phyloP scores from a whole-genome alignment of 192 early-diverging fungal species.

The Linnemannia hyalina region DNA sequence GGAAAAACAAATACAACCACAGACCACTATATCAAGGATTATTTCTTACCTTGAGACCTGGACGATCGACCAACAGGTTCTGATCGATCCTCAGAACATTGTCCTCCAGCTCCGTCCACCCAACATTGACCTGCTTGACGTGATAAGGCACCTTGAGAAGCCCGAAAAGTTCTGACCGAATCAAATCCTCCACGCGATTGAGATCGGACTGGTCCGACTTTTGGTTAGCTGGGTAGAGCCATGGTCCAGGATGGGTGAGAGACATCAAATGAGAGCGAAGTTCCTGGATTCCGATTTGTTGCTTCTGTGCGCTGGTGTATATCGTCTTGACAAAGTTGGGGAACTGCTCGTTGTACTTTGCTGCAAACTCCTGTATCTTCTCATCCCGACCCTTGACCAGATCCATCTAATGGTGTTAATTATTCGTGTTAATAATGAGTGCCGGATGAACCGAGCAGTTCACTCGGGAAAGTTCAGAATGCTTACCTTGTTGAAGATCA shows the following conservation, averaged over 20 bases:
- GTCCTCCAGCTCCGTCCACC: conserved; percentile 64
- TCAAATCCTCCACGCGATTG: conserved; percentile 69
- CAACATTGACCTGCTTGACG: conserved; percentile 67
- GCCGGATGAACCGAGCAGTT: neutral
- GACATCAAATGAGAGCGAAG: conserved; percentile 44
- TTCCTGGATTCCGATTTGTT: conserved; percentile 31
- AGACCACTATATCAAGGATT: neutral
- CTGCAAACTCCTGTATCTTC: conserved; percentile 46
- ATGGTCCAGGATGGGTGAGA: conserved; percentile 54
- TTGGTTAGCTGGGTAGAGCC: conserved; percentile 64
- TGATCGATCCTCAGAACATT: conserved; percentile 68
- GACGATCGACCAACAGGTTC: conserved; percentile 63
- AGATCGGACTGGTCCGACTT: conserved; percentile 67
- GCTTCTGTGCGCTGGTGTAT: conserved; percentile 29
- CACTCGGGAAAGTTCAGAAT: too few species aligned
- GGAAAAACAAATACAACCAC: neutral
- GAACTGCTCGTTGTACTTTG: conserved; percentile 51
- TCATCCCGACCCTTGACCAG: conserved; percentile 48
- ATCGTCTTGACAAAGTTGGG: conserved; percentile 53
- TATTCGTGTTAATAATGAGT: neutral
- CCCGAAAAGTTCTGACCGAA: conserved; percentile 69
- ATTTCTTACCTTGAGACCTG: conserved; percentile 38
- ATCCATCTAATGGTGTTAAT: conserved; percentile 55
- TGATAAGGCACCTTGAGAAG: conserved; percentile 69
- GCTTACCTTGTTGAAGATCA: conserved; percentile 71